Evolutionary conservation across 192 early-diverging fungal genomes (phyloP), one percentile per base, ranked within the genome.

Genomic region (Coemansia sp.): DNA sequence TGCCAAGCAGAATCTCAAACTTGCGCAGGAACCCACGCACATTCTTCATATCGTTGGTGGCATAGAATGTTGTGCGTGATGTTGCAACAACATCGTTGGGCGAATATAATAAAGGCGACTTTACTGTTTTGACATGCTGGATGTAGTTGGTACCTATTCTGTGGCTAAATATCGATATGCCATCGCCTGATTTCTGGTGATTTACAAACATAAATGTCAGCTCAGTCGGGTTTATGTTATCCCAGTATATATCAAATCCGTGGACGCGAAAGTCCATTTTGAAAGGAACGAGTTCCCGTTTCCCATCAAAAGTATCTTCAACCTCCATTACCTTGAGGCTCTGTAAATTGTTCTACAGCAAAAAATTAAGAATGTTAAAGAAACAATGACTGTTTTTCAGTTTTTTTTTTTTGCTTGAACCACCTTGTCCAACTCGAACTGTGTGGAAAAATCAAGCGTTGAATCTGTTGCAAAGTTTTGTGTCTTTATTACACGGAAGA

Each of bases 81-180:
- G 73, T 65, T 15, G 87, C 85, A 10, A 84, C 79, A 42, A 89
- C 80, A 57, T 89, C 84, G 46, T 89, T 89, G 1, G 87, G 86
- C 10, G 80, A 78, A n/a, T 40, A 48, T 5, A 89, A 82, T 9
- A 89, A 72, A 0, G 80, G 78, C 40, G 85, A 85, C 43, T 73
- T 69, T 10, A 87, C 74, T 1, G 87, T 89, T 46, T 86, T 73
- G 36, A 80, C 65, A 61, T 86, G 73, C 60, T 72, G 63, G 1
- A 87, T 66, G 21, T 66, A 69, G 19, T 66, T 55, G 8, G 76
- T 68, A 5, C 85, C 79, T 18, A 87, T 59, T 4, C 11, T 66
- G 48, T 89, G 86, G 46, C 72, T 77, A 49, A 89, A 82, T 62
- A 86, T 83, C 48, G 86, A 86, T 26, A 89, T 60, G 9, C 77